Percentiles rank a stretch among this genome's conserved stretches.
Evolutionary conservation across 2,329 filamentous ascomycete genomes (phyloP).

Genomic region (Aspergillus japonicus): DNA sequence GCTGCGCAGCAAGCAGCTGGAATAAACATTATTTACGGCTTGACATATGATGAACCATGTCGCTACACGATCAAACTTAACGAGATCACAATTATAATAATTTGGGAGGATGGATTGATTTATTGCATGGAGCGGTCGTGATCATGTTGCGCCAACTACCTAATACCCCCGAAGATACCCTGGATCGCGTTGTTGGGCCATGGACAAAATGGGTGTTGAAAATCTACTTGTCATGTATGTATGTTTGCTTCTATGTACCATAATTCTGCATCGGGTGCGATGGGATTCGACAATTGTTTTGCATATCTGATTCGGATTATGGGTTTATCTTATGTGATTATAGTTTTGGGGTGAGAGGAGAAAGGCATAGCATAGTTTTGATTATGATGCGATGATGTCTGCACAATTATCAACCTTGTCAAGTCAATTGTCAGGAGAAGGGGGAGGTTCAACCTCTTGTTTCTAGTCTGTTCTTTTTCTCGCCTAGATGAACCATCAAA

Average conservation of each 20-base stretch:
- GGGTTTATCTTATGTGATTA: background rate
- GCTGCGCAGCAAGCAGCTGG: constrained; percentile 45
- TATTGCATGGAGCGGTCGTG: background rate
- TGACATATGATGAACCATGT: background rate
- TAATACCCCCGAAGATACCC: constrained; percentile 6
- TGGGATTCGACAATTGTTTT: background rate
- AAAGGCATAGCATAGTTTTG: background rate
- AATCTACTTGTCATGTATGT: constrained; percentile 1
- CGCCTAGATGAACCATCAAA: background rate
- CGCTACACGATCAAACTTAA: background rate
- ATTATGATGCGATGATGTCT: constrained; percentile 1
- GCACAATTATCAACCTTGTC: background rate
- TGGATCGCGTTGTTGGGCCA: constrained; percentile 2
- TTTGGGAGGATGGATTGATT: background rate
- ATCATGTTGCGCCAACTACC: background rate
- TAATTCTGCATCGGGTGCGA: constrained; percentile 5
- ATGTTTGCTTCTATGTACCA: background rate
- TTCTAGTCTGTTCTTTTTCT: background rate
- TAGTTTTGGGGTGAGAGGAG: background rate
- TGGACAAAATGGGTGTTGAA: background rate
- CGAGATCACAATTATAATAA: background rate
- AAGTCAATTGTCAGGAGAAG: too few relatives aligned
- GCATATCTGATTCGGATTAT: background rate
- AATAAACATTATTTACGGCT: constrained; percentile 25
- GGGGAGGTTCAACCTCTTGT: too few relatives aligned